Percentiles rank a stretch among this genome's conserved stretches.
phyloP scores from a whole-genome alignment of 306 rosid genomes.

The Heteromeles arbutifolia region DNA sequence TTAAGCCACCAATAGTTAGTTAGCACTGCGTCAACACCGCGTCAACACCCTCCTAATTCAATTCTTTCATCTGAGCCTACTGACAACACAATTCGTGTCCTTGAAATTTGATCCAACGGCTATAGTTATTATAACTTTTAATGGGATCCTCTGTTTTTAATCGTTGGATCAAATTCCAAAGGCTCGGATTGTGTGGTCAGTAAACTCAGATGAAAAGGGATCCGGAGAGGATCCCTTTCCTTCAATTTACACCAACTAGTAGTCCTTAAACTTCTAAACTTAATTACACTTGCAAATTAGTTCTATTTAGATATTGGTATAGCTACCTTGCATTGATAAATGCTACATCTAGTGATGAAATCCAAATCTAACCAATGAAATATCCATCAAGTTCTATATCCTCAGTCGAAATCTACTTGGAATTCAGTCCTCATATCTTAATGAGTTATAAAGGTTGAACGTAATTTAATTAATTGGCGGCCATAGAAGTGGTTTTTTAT shows the following conservation, averaged over 20 bases:
- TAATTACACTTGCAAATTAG: background rate
- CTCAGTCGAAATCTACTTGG: background rate
- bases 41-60: background rate
- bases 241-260: background rate
- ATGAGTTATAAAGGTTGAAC: background rate
- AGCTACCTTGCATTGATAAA: background rate
- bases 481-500: background rate
- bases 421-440: background rate
- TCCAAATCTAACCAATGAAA: constrained; percentile 1
- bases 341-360: background rate
- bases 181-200: too few relatives aligned
- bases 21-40: too few relatives aligned
- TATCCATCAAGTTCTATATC: background rate
- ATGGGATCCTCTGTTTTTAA: too few relatives aligned
- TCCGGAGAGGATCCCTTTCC: too few relatives aligned
- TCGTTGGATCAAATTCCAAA: too few relatives aligned
- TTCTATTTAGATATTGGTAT: background rate
- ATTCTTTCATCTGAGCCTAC: too few relatives aligned
- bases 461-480: background rate
- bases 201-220: too few relatives aligned
- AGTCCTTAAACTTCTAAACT: background rate
- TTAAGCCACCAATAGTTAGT: background rate
- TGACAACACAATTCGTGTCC: too few relatives aligned
- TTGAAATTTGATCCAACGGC: too few relatives aligned
- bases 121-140: too few relatives aligned